Percentiles rank a stretch among this genome's conserved stretches.
phyloP scores from a whole-genome alignment of 192 early-diverging fungal genomes.

The Funneliformis geosporum region DNA sequence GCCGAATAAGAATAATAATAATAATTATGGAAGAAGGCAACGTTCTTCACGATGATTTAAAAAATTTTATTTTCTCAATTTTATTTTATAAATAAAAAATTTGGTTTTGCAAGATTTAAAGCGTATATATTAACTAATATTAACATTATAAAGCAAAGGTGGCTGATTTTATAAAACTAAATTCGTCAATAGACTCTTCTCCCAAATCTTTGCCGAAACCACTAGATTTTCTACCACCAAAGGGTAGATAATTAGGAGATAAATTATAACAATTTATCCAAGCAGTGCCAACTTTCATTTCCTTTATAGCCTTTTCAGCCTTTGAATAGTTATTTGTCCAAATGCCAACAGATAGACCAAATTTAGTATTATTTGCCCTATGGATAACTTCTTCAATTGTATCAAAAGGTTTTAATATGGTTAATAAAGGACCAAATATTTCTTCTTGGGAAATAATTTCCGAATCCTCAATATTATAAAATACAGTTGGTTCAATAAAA shows the following conservation, averaged over 20 bases:
- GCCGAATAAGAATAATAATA: too few relatives aligned
- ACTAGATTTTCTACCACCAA: conserved; percentile 70
- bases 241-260: conserved; percentile 48
- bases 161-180: conserved; percentile 48
- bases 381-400: conserved; percentile 74
- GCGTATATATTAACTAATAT: too few relatives aligned
- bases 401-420: conserved; percentile 67
- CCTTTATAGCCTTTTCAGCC: conserved; percentile 53
- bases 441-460: conserved; percentile 58
- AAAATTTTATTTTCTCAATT: too few relatives aligned
- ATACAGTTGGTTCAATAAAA: conserved; percentile 81
- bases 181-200: conserved; percentile 56
- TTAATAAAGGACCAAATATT: conserved; percentile 87
- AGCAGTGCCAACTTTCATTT: conserved; percentile 59
- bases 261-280: conserved; percentile 56
- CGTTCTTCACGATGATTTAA: too few relatives aligned
- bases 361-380: conserved; percentile 70
- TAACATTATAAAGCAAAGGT: not conserved
- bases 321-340: conserved; percentile 66
- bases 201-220: conserved; percentile 68
- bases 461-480: conserved; percentile 52
- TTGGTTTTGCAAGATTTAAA: too few relatives aligned
- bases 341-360: conserved; percentile 74
- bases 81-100: too few relatives aligned
- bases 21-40: too few relatives aligned